Evolutionary conservation across 148 eudicot species (phyloP).

Genomic region (Rhododendron ferrugineum): DNA sequence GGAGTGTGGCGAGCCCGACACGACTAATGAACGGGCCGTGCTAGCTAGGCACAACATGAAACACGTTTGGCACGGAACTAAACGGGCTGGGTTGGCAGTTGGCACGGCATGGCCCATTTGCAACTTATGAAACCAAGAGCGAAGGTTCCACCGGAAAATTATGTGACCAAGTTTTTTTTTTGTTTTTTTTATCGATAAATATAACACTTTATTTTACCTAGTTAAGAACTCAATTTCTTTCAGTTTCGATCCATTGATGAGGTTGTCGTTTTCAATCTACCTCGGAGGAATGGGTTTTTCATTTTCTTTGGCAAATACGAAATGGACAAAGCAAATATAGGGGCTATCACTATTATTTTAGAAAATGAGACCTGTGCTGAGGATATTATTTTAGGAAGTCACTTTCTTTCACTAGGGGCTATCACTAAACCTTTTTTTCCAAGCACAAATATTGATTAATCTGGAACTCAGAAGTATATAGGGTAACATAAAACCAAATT

Average conservation of each 20-base stretch:
- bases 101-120: neutral
- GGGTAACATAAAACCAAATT: neutral
- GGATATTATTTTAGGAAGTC: neutral
- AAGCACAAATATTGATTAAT: no score
- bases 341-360: no score
- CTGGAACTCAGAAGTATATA: no score
- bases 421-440: neutral
- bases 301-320: neutral
- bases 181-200: no score
- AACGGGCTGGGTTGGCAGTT: no score
- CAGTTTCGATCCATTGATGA: neutral
- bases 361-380: neutral
- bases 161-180: neutral
- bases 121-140: neutral
- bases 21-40: no score
- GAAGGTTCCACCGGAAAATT: neutral
- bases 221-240: neutral
- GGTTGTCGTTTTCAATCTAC: neutral
- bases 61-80: no score
- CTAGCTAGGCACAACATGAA: no score
- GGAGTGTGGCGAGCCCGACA: no score
- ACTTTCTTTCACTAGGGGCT: neutral
- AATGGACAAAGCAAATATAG: neutral
- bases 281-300: neutral
- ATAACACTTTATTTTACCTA: neutral